Evolutionary conservation across 2,329 filamentous ascomycete species (phyloP).

Genomic region (Xylaria sp.): DNA sequence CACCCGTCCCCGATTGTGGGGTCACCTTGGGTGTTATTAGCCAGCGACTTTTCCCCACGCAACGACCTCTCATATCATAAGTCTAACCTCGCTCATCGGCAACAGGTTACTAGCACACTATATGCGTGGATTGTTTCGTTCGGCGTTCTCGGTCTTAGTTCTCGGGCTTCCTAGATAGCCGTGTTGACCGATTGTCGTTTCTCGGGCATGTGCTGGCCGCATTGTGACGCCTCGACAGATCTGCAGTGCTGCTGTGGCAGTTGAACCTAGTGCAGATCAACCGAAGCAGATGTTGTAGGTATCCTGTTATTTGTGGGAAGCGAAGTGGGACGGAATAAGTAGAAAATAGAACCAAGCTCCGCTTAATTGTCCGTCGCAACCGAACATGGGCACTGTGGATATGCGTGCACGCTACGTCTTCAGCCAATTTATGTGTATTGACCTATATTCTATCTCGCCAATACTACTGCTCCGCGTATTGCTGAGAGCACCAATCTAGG

Average conservation of each 20-base stretch:
- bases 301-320: not conserved
- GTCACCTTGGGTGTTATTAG: not conserved
- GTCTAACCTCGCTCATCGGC: not conserved
- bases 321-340: not conserved
- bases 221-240: not conserved
- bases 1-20: too few relatives aligned
- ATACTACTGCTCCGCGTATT: too few relatives aligned
- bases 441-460: slow-evolving; percentile 12
- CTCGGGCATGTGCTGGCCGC: not conserved
- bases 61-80: not conserved
- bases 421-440: slow-evolving; percentile 11
- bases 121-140: not conserved
- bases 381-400: too few relatives aligned
- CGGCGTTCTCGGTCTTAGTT: too few relatives aligned
- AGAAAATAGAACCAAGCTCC: not conserved
- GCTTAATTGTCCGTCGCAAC: not conserved
- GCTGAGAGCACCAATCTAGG: slow-evolving; percentile 24
- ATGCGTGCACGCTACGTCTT: not conserved
- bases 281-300: not conserved
- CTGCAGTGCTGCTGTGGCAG: not conserved
- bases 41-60: not conserved
- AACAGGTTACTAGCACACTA: not conserved
- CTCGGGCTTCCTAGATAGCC: too few relatives aligned
- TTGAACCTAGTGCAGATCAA: not conserved
- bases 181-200: too few relatives aligned